Conservation (phyloP, 176 grass and related monocot genomes). For the Poa pratensis region DNA sequence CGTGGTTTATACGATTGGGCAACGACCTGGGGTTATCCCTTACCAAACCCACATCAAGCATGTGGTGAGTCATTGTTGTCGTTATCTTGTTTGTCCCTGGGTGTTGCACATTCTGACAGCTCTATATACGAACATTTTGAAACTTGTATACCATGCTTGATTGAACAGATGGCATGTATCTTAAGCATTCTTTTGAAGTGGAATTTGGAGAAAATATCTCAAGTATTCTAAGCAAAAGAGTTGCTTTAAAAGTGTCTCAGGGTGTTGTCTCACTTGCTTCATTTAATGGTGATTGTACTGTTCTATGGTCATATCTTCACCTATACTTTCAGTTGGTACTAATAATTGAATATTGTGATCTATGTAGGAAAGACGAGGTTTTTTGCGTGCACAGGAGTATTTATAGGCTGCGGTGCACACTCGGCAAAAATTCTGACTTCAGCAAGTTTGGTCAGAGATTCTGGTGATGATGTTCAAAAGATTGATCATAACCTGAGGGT, state of each 20-base stretch:
- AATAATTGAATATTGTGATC: not conserved
- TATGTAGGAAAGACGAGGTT: conserved; percentile 11
- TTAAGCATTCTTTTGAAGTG: not conserved
- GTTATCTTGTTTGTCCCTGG: not conserved
- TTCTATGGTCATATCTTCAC: not conserved
- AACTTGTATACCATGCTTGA: not conserved
- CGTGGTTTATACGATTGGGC: not conserved
- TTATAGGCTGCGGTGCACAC: not conserved
- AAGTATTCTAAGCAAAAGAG: not conserved
- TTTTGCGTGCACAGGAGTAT: conserved; percentile 4
- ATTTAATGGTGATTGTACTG: conserved; percentile 13
- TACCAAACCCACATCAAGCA: not conserved
- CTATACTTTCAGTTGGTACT: not conserved
- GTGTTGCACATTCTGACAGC: conserved; percentile 1
- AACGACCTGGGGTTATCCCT: not conserved
- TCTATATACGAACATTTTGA: not conserved
- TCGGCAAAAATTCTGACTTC: not conserved
- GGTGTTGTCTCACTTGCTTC: conserved; percentile 10
- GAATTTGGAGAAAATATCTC: not conserved
- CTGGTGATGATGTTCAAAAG: not conserved
- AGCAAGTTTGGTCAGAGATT: conserved; percentile 11
- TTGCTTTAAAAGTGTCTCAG: not conserved
- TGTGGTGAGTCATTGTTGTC: not conserved
- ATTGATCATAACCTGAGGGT: not conserved
- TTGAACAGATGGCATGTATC: not conserved